Conservation (phyloP, 2,329 filamentous ascomycete species). For the Emericellopsis atlantica region DNA sequence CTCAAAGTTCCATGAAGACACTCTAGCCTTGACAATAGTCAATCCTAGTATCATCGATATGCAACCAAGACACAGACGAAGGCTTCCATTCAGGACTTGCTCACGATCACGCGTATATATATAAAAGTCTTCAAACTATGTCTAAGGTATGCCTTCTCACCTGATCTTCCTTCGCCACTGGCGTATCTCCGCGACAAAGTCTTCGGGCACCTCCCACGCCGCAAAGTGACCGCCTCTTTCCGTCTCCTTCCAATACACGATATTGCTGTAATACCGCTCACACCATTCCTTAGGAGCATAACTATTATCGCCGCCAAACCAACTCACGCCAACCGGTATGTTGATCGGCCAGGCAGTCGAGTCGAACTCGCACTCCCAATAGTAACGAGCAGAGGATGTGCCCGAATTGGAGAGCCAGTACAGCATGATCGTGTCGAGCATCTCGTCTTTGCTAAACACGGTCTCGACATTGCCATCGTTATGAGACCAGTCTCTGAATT, state of each 20-base stretch:
- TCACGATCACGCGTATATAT: not conserved
- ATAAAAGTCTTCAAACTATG: too few relatives aligned
- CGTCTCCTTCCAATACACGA: constrained; percentile 4
- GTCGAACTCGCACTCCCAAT: constrained; percentile 4
- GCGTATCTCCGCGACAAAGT: constrained; percentile 3
- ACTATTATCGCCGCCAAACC: constrained; percentile 5
- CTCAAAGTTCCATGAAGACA: too few relatives aligned
- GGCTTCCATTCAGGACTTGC: too few relatives aligned
- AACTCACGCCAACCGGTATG: constrained; percentile 4
- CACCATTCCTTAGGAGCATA: constrained; percentile 5
- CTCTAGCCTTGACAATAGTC: too few relatives aligned
- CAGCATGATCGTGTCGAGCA: constrained; percentile 5
- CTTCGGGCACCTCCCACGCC: constrained; percentile 5
- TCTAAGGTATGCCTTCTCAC: too few relatives aligned
- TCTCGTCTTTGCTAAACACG: constrained; percentile 6
- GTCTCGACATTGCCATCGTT: constrained; percentile 4
- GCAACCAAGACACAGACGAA: too few relatives aligned
- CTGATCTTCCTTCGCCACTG: constrained; percentile 1
- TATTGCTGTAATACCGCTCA: constrained; percentile 5
- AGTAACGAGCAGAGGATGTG: constrained; percentile 4
- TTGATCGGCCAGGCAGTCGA: constrained; percentile 2
- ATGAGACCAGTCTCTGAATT: constrained; percentile 5
- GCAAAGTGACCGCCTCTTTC: constrained; percentile 5
- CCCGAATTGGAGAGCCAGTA: constrained; percentile 5
- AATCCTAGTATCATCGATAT: too few relatives aligned